A percentile compares a stretch with the other conserved stretches of the same genome.
Conservation (phyloP, 148 eudicot species). For the Simmondsia chinensis region DNA sequence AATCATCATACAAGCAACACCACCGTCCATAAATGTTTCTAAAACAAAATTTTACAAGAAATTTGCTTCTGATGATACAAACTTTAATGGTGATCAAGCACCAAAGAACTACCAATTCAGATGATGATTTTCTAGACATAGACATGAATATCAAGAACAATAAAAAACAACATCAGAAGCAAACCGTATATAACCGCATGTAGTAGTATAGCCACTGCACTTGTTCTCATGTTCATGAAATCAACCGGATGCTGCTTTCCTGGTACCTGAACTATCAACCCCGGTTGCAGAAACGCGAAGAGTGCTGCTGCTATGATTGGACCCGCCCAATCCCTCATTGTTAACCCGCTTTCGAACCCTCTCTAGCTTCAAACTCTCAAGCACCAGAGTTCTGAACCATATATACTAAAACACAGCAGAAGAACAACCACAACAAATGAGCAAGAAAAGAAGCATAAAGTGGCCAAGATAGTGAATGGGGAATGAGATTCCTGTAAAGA, state of each 20-base stretch:
- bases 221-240: constrained; percentile 82
- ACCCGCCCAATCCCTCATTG: constrained; percentile 72
- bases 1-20: too few relatives aligned
- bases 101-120: too few relatives aligned
- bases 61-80: too few relatives aligned
- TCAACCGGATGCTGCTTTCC: constrained; percentile 51
- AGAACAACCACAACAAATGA: neutral
- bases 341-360: neutral
- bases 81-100: too few relatives aligned
- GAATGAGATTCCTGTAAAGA: constrained; percentile 26
- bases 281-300: constrained; percentile 64
- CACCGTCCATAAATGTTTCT: too few relatives aligned
- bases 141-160: constrained; percentile 58
- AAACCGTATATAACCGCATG: constrained; percentile 63
- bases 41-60: too few relatives aligned
- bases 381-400: too few relatives aligned
- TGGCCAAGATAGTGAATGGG: neutral
- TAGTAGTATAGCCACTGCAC: constrained; percentile 36
- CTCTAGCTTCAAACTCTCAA: neutral
- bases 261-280: constrained; percentile 63
- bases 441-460: constrained; percentile 8
- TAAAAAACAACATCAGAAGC: constrained; percentile 62
- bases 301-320: constrained; percentile 71
- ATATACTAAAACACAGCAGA: too few relatives aligned
- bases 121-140: constrained; percentile 42